A percentile compares a stretch with the other conserved stretches of the same genome.
phyloP scores from a whole-genome alignment of 1,284 basidiomycete genomes.

The Trichosporon ovoides region DNA sequence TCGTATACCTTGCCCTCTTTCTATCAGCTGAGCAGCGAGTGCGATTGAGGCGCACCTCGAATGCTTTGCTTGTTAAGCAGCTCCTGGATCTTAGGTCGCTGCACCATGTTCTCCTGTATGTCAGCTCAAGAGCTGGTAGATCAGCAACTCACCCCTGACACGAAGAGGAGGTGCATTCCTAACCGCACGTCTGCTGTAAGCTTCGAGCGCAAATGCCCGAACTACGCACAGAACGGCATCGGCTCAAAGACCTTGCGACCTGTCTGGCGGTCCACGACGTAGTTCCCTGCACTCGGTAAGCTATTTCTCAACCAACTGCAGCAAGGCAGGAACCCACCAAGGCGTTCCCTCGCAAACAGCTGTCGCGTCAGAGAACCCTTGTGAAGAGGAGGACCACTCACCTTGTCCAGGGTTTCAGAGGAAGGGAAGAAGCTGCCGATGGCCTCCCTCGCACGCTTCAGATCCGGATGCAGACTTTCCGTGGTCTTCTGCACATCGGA shows the following conservation, averaged over 20 bases:
- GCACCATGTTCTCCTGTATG: constrained; percentile 56
- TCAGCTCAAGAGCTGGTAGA: neutral
- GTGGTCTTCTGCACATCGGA: neutral
- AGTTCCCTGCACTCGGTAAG: constrained; percentile 55
- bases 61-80: constrained; percentile 63
- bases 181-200: constrained; percentile 39
- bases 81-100: constrained; percentile 56
- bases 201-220: neutral
- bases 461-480: neutral
- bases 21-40: neutral
- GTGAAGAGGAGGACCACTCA: constrained; percentile 11
- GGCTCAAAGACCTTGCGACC: constrained; percentile 66
- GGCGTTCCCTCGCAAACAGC: constrained; percentile 45
- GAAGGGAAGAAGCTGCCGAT: constrained; percentile 39
- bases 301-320: neutral
- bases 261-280: constrained; percentile 58
- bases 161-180: constrained; percentile 75
- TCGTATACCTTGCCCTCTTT: constrained; percentile 50
- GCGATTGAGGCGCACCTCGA: constrained; percentile 51
- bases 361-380: constrained; percentile 8
- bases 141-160: constrained; percentile 31
- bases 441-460: neutral
- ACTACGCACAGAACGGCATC: constrained; percentile 68
- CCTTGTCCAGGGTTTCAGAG: constrained; percentile 37
- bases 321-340: constrained; percentile 30